Base-by-base conservation (phyloP, 2,329 filamentous ascomycete genomes). In the Aspergillus sp. region DNA sequence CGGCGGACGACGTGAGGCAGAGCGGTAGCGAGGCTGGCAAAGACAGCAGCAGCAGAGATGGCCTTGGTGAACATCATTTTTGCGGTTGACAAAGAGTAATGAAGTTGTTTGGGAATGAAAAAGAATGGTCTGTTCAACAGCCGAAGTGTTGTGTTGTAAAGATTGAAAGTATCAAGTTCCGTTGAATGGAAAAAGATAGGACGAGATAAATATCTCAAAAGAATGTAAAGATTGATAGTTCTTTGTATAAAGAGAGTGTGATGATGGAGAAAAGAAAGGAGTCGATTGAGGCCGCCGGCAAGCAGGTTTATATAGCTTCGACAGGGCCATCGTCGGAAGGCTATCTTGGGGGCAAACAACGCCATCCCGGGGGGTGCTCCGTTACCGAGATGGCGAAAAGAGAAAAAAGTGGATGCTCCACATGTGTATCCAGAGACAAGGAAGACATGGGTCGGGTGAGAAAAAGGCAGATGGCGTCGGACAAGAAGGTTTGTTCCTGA, bases 41-140 rank as follows among this genome's bases (percentile, higher is more conserved):
- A 60, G 57, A 60, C 62, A 57, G 69, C 62, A 41, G 70, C 35
- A 57, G 35, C 35, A 24, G 65, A 55, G 60, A 70, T 51, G 55
- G 63, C 57, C 61, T 72, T 71, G 61, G 61, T 60, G 68, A 72
- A 69, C 65, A 73, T 70, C 61, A 68, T 70, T 49, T 59, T 68
- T 42, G 40, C 40, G n/a, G 19, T 38, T 14, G 3, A 26, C 30
- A 45, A 45, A 47, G 36, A 47, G 22, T 13, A 13, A 36, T n/a
- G 35, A 42, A 17, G 4, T 8, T 42, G 46, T 33, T 49, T 30
- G 36, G 35, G 10, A 13, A 22, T 22, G 22, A 35, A n/a, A 50
- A 32, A 22, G 40, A 44, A 16, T 35, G 24, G 10, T 32, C 46
- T 56, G 20, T 35, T 50, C 48, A 38, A 50, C 33, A 50, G 48